Base-by-base conservation (phyloP, 768 basidiomycete species). In the Russula compacta region DNA sequence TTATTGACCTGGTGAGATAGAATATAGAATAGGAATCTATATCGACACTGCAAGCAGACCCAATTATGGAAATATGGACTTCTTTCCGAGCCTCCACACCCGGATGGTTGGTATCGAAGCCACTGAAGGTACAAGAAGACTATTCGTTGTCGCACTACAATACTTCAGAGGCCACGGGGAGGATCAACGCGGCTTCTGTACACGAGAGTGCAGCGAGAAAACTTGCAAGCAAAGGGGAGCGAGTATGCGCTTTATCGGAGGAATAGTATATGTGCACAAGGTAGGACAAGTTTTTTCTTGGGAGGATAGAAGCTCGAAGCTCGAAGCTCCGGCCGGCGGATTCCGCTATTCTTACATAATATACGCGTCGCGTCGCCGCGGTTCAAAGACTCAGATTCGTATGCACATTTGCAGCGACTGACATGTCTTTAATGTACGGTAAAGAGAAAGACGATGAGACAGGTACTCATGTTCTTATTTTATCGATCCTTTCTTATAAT, bases 381-480 rank as follows among this genome's bases (percentile, higher is more conserved):
- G 21, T 29, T 29, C 24, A 29, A 33, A 38, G 12, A 38, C 36
- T 38, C 9, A 38, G 36, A 12, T 9, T 38, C 24, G 24, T 14
- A 32, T 24, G 29, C 40, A 32, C 36, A n/a, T 35, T 42, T 53
- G 9, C 35, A 15, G 17, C 15, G 5, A 32, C 49, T 51, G 66
- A 61, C 58, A 83, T 83, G 81, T 71, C 81, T 29, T 66, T 81
- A 67, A 84, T 86, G 84, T 86, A 86, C 67, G 80, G 82, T 4
- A 84, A 81, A 70, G 83, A 83, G 66, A 85, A 82, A 67, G 83
- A 81, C 55, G 72, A 71, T 10, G 76, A 73, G 36, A 58, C 66
- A 21, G 67, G 67, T 66, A 43, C 6, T 62, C 21, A 1, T 40
- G 6, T 43, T 44, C 5, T 24, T 10, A 17, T 32, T 17, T 5